Conservation (phyloP, 306 rosid genomes). For the Pyrus betulifolia region DNA sequence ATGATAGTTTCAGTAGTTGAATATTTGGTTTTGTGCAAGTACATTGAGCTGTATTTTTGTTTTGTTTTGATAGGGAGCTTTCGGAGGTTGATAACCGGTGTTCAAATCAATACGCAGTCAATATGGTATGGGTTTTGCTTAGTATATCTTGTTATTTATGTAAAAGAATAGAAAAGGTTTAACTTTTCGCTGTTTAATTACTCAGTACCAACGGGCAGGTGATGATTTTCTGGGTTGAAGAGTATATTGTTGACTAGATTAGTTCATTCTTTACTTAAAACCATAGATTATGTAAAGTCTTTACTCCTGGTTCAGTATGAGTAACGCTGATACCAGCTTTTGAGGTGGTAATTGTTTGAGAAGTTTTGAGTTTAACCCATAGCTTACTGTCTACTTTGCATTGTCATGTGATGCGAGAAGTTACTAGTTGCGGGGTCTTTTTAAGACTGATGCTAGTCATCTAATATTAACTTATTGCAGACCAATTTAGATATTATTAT, state of each 20-base stretch:
- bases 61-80: background rate
- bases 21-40: background rate
- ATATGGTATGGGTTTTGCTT: constrained; percentile 5
- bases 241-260: background rate
- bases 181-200: background rate
- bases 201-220: background rate
- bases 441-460: background rate
- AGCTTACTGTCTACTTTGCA: background rate
- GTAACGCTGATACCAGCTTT: background rate
- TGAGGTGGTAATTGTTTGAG: background rate
- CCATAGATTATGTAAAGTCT: background rate
- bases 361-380: background rate
- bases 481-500: background rate
- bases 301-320: background rate
- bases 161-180: background rate
- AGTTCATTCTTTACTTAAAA: background rate
- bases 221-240: background rate
- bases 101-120: background rate
- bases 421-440: background rate
- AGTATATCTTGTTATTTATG: background rate
- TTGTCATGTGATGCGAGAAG: background rate
- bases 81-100: background rate
- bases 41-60: background rate
- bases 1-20: background rate
- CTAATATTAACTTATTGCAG: background rate